These are phyloP conservation scores for Aureobasidium sp. DNA, from an alignment of 2,329 filamentous ascomycete genomes.

Conservation along the genomic window DNA sequence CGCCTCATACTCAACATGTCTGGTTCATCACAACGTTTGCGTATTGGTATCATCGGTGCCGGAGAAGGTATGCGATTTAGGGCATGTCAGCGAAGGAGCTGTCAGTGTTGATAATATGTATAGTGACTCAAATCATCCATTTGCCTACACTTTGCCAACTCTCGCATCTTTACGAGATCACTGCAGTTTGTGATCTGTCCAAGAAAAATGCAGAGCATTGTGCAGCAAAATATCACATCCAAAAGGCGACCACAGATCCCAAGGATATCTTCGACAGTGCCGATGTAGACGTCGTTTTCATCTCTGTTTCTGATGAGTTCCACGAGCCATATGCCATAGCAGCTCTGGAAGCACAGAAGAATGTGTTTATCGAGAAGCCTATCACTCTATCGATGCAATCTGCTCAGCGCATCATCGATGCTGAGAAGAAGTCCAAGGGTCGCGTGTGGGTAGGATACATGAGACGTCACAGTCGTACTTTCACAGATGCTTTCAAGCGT, in stretches of 20 bases:
- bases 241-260: constrained; percentile 28
- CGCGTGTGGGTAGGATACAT: constrained; percentile 53
- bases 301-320: constrained; percentile 45
- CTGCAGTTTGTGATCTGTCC: constrained; percentile 44
- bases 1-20: neutral
- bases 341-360: constrained; percentile 46
- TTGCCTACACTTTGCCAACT: constrained; percentile 42
- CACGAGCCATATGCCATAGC: constrained; percentile 45
- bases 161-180: constrained; percentile 36
- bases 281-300: constrained; percentile 46
- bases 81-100: neutral
- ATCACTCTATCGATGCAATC: constrained; percentile 42
- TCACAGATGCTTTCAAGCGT: constrained; percentile 42
- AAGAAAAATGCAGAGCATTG: constrained; percentile 29
- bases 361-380: constrained; percentile 53
- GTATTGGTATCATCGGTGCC: constrained; percentile 39
- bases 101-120: neutral
- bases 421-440: constrained; percentile 36
- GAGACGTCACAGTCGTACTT: constrained; percentile 51
- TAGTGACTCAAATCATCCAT: constrained; percentile 45
- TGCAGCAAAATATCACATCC: constrained; percentile 27
- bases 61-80: constrained; percentile 28
- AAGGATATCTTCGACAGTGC: constrained; percentile 34
- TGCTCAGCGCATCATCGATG: constrained; percentile 40
- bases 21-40: constrained; percentile 11